Evolutionary conservation across 2,329 filamentous ascomycete species (phyloP).

Genomic region (Aspergillus melleus): DNA sequence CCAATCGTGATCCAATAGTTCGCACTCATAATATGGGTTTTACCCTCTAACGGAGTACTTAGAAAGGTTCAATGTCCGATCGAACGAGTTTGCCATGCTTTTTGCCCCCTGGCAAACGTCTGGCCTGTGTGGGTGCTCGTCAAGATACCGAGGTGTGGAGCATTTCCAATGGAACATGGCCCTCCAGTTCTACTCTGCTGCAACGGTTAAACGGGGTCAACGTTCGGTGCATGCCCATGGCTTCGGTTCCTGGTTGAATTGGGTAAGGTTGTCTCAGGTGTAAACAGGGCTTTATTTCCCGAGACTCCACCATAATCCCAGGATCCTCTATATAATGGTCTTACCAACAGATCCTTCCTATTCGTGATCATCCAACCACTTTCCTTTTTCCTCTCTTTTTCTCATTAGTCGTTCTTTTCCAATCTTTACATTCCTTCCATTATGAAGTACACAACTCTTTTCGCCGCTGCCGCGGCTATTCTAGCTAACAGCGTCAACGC

Average conservation of each 20-base stretch:
- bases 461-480: conserved; percentile 16
- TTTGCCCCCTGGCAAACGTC: not conserved
- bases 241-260: not conserved
- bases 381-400: not conserved
- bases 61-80: not conserved
- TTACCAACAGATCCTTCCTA: not conserved
- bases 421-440: not conserved
- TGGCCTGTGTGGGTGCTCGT: not conserved
- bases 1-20: not conserved
- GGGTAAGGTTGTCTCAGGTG: not conserved
- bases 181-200: not conserved
- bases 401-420: conserved; percentile 5
- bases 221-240: too few relatives aligned
- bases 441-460: conserved; percentile 20
- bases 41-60: not conserved
- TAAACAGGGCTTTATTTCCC: not conserved
- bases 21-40: not conserved
- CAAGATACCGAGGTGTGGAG: not conserved
- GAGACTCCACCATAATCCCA: not conserved
- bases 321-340: not conserved
- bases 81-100: not conserved
- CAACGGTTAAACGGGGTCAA: not conserved
- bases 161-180: not conserved
- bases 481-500: conserved; percentile 16
- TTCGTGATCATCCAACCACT: not conserved